Percentiles rank a stretch among this genome's conserved stretches.
These are phyloP conservation scores for Lodderomyces parapsilosis DNA, from an alignment of 1,139 yeast species.

Conservation along the genomic window DNA sequence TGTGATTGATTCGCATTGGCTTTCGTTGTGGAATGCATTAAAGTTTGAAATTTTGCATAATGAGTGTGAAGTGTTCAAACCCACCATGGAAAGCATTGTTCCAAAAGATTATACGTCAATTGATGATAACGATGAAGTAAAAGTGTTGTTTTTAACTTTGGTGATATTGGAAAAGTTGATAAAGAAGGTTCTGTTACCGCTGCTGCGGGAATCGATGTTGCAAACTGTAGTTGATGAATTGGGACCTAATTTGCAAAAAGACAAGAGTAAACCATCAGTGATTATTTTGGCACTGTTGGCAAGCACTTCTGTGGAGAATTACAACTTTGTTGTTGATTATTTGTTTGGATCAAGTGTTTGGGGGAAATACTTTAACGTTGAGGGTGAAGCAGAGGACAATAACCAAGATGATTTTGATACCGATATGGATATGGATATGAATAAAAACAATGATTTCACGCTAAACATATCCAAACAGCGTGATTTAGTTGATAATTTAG, in stretches of 20 bases:
- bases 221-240: conserved; percentile 55
- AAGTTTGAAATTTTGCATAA: conserved; percentile 85
- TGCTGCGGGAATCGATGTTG: conserved; percentile 28
- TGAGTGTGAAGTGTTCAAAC: conserved; percentile 42
- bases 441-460: conserved; percentile 27
- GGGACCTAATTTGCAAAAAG: conserved; percentile 50
- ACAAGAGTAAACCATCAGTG: conserved; percentile 60
- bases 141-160: conserved; percentile 48
- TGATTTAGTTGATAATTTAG: conserved; percentile 57
- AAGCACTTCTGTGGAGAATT: conserved; percentile 33
- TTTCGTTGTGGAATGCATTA: conserved; percentile 80
- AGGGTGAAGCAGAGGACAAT: conserved; percentile 15
- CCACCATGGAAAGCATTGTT: conserved; percentile 23
- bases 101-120: conserved; percentile 30
- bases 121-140: conserved; percentile 40
- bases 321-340: conserved; percentile 43
- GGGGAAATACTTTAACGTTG: conserved; percentile 36
- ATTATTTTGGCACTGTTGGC: conserved; percentile 59
- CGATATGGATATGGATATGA: conserved; percentile 11
- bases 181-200: conserved; percentile 25
- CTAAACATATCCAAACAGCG: conserved; percentile 57
- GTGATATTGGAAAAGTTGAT: conserved; percentile 46
- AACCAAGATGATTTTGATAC: neutral
- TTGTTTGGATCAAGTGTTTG: conserved; percentile 33
- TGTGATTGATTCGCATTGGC: conserved; percentile 59